Base-by-base conservation (phyloP, 495 filamentous ascomycete genomes). In the Astrocystis sublimbata region DNA sequence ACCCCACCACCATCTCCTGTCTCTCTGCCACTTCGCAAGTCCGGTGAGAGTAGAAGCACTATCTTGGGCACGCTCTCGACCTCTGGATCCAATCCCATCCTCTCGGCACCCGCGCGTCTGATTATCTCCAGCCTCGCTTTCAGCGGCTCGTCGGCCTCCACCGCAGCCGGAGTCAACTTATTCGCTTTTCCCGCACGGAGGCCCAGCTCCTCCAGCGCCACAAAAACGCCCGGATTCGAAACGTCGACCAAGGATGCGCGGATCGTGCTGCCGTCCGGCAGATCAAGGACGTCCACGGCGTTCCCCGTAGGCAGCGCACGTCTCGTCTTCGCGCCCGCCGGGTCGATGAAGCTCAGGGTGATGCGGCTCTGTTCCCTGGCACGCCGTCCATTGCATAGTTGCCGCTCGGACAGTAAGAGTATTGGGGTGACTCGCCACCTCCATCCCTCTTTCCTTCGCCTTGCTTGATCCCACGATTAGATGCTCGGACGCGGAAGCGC, bases 311-410 rank as follows among this genome's bases (percentile, higher is more conserved):
- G 89, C 19, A 92, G 68, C 28, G 86, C 65, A 40, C 78, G 78
- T 2, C 88, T 88, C 1, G 89, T 92, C 65, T 83, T 86, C 3
- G 86, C 84, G 0, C 89, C 89, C 0, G 83, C 87, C 0, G 89
- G 89, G 28, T 87, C 72, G 13, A 88, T 59, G 63, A 92, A 92
- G 50, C 84, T 81, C 9, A 91, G 76, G 17, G 51, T 61, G 28
- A 92, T 81, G 12, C 73, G 78, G 0, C 85, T 80, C 3, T 74
- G 83, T 1, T 73, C 0, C 87, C 88, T 0, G 83, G 75, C 0
- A 92, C 89, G 0, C 89, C 89, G 71, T 87, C 88, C 64, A 92
- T 89, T 5, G 78, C 71, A 59, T 87, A 89, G 7, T 81, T 75
- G 0, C 88, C 88, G 1, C 52, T 60, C 0, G 80, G 73, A 2